Evolutionary conservation across 805 yeast genomes (phyloP).

Genomic region (Candida parachauliodes): DNA sequence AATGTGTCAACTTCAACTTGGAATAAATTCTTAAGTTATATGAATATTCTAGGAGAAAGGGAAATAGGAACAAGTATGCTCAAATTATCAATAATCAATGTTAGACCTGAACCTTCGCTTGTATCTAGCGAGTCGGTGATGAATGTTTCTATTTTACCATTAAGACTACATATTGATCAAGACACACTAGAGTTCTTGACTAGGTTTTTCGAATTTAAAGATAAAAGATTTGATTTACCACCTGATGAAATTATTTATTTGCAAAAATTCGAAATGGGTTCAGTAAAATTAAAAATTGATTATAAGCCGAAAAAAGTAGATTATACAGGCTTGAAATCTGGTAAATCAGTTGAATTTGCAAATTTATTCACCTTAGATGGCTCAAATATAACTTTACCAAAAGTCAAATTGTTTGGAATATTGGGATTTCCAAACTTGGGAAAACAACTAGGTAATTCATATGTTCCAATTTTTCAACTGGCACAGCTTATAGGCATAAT

Average conservation of each 20-base stretch:
- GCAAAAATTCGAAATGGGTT: constrained; percentile 61
- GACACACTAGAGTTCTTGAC: constrained; percentile 84
- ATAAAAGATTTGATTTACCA: constrained; percentile 59
- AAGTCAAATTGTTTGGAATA: constrained; percentile 67
- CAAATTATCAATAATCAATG: constrained; percentile 47
- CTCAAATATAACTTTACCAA: constrained; percentile 63
- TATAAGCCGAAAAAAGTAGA: constrained; percentile 90
- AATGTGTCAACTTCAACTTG: constrained; percentile 85
- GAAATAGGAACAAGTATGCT: constrained; percentile 69
- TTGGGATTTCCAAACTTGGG: constrained; percentile 67
- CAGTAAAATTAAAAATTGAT: constrained; percentile 67
- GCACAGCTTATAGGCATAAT: constrained; percentile 78
- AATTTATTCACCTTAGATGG: constrained; percentile 89
- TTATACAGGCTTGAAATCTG: constrained; percentile 79
- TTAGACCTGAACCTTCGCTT: constrained; percentile 59
- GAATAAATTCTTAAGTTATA: constrained; percentile 75
- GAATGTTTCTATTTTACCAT: constrained; percentile 57
- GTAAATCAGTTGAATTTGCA: constrained; percentile 81
- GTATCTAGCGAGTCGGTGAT: constrained; percentile 69
- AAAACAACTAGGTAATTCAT: constrained; percentile 54
- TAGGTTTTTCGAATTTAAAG: constrained; percentile 79
- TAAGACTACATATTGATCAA: constrained; percentile 85
- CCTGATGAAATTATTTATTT: constrained; percentile 65
- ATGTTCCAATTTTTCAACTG: constrained; percentile 87
- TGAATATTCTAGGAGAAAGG: constrained; percentile 67